A percentile compares a stretch with the other conserved stretches of the same genome.
phyloP scores from a whole-genome alignment of 2,329 filamentous ascomycete genomes.

The Parastagonospora avenae region DNA sequence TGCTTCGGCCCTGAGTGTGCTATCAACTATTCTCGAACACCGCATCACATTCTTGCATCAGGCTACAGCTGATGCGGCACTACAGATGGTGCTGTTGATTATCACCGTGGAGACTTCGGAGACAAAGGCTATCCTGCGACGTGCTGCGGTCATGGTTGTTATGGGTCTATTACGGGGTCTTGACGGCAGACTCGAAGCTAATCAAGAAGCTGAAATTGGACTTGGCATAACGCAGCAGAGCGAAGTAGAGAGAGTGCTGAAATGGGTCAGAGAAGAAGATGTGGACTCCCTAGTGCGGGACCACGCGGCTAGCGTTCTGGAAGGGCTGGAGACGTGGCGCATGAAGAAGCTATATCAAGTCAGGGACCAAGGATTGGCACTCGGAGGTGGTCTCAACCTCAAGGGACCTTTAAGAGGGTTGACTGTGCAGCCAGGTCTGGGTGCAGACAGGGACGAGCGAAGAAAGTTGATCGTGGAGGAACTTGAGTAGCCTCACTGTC shows the following conservation, averaged over 20 bases:
- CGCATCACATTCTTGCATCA: conserved; percentile 52
- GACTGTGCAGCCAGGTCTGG: conserved; percentile 39
- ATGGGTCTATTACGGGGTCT: conserved; percentile 66
- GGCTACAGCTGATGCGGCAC: conserved; percentile 48
- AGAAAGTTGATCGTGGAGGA: conserved; percentile 59
- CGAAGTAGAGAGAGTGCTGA: conserved; percentile 66
- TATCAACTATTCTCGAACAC: conserved; percentile 65
- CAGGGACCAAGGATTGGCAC: conserved; percentile 25
- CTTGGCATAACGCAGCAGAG: conserved; percentile 61
- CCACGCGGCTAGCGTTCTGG: conserved; percentile 70
- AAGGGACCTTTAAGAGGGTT: conserved; percentile 53
- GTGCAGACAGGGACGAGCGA: conserved; percentile 28
- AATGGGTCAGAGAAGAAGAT: conserved; percentile 69
- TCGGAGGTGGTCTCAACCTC: conserved; percentile 37
- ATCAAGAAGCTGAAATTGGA: conserved; percentile 53
- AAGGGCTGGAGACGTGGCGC: conserved; percentile 68
- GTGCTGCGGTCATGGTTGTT: conserved; percentile 69
- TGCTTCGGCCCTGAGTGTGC: conserved; percentile 70
- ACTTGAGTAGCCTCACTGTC: conserved; percentile 56
- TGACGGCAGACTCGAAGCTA: conserved; percentile 54
- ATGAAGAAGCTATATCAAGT: conserved; percentile 57
- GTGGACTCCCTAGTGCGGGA: conserved; percentile 70
- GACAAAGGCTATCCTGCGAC: conserved; percentile 68
- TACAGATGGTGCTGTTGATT: conserved; percentile 68
- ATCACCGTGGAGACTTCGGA: conserved; percentile 65